A percentile compares a stretch with the other conserved stretches of the same genome.
phyloP scores from a whole-genome alignment of 345 rosid species.

The Erysimum cheiranthoides region DNA sequence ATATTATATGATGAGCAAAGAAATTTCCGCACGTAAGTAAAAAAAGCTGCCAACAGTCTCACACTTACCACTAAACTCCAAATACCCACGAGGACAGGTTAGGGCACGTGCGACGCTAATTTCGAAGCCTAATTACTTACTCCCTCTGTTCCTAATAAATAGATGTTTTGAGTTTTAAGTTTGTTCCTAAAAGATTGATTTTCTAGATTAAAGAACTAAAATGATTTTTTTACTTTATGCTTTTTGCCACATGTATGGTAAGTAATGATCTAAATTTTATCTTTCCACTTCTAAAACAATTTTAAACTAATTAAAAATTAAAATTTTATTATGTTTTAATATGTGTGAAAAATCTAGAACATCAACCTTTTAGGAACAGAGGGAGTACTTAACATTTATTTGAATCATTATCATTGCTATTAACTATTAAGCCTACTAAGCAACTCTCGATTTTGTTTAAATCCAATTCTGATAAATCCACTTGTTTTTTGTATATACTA shows the following conservation, averaged over 20 bases:
- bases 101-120: constrained; percentile 26
- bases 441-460: background rate
- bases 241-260: too few relatives aligned
- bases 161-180: too few relatives aligned
- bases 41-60: constrained; percentile 15
- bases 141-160: too few relatives aligned
- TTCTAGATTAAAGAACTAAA: too few relatives aligned
- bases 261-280: too few relatives aligned
- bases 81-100: constrained; percentile 17
- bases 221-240: too few relatives aligned
- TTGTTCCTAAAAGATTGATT: too few relatives aligned
- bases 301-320: too few relatives aligned
- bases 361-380: too few relatives aligned
- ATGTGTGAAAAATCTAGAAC: too few relatives aligned
- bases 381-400: background rate
- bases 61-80: background rate
- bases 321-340: too few relatives aligned
- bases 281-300: too few relatives aligned
- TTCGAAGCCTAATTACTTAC: constrained; percentile 13
- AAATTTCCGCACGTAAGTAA: background rate
- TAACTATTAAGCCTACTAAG: background rate
- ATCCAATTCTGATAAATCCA: background rate
- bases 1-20: background rate
- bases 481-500: background rate
- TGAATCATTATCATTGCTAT: background rate